phyloP scores from a whole-genome alignment of 2,329 filamentous ascomycete genomes.

The Mariannaea sp. region DNA sequence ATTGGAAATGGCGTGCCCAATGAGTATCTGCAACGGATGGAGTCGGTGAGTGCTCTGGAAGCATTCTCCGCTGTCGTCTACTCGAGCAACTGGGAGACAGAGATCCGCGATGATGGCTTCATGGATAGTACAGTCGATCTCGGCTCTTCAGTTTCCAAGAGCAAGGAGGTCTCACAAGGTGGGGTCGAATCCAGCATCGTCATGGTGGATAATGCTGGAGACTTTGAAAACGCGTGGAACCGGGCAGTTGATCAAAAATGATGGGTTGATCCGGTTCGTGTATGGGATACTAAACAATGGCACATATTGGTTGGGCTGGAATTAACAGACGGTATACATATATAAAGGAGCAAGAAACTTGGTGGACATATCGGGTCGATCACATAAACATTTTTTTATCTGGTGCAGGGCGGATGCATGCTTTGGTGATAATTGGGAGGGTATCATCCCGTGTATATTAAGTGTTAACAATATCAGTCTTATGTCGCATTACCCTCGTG shows the following conservation, averaged over 20 bases:
- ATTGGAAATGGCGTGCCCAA: conserved; percentile 81
- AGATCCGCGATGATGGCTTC: conserved; percentile 58
- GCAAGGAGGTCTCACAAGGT: conserved; percentile 26
- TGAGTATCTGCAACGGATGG: conserved; percentile 75
- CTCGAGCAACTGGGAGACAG: conserved; percentile 78
- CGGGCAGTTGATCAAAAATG: conserved; percentile 54
- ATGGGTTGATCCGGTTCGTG: conserved; percentile 23
- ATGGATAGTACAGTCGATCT: conserved; percentile 46
- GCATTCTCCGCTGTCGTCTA: conserved; percentile 88
- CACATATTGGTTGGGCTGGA: conserved; percentile 1
- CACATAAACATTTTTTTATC: conserved; percentile 22
- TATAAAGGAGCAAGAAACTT: conserved; percentile 12
- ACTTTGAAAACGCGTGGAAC: conserved; percentile 73
- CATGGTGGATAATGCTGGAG: conserved; percentile 54
- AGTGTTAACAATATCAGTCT: conserved; percentile 29
- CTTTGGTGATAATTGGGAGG: conserved; percentile 17
- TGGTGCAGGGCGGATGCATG: conserved; percentile 11
- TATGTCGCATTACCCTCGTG: conserved; percentile 30
- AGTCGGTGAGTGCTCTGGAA: conserved; percentile 75
- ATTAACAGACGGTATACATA: conserved; percentile 2
- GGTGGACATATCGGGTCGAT: conserved; percentile 22
- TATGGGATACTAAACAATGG: conserved; percentile 20
- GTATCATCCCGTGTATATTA: conserved; percentile 30
- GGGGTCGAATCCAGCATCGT: conserved; percentile 57
- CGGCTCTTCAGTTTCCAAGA: conserved; percentile 31